These are phyloP conservation scores for Globisporangium polare DNA, from an alignment of 352 stramenopile genomes.

Conservation along the genomic window DNA sequence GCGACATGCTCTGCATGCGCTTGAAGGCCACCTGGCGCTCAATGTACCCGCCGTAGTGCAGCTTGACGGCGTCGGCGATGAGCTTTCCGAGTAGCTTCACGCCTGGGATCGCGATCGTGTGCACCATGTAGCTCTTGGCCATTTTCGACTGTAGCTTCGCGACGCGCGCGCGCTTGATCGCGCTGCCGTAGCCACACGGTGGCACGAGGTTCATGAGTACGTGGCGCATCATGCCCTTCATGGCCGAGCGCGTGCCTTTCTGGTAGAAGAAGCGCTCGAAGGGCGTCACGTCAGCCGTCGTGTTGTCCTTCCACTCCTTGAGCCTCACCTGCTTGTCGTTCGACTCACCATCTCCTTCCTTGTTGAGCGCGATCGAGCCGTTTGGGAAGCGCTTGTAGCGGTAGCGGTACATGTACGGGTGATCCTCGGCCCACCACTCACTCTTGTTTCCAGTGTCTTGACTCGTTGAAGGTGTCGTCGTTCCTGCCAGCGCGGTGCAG, in stretches of 20 bases:
- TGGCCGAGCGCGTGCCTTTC: conserved; percentile 23
- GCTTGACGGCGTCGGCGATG: conserved; percentile 28
- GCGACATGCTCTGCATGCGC: conserved; percentile 32
- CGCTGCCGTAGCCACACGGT: conserved; percentile 37
- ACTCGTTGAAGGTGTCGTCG: not conserved
- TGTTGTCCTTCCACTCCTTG: conserved; percentile 13
- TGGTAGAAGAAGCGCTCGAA: conserved; percentile 27
- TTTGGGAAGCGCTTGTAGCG: conserved; percentile 36
- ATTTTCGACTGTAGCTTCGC: conserved; percentile 9
- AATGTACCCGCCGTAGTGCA: conserved; percentile 38
- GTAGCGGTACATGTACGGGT: conserved; percentile 36
- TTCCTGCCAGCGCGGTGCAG: not conserved
- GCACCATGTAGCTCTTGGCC: conserved; percentile 30
- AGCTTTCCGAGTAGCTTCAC: conserved; percentile 30
- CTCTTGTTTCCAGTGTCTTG: conserved; percentile 12
- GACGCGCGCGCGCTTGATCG: conserved; percentile 25
- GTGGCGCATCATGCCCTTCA: conserved; percentile 25
- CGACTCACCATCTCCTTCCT: conserved; percentile 6
- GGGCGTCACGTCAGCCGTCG: conserved; percentile 19
- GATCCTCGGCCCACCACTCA: conserved; percentile 43
- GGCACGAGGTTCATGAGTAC: conserved; percentile 55
- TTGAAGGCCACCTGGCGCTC: conserved; percentile 26
- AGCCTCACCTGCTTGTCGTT: conserved; percentile 1
- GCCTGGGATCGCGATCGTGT: conserved; percentile 32
- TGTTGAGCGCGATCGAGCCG: conserved; percentile 31